Evolutionary conservation across 2,329 filamentous ascomycete genomes (phyloP), one percentile per base, ranked within the genome.

Genomic region (Colletotrichum neosansevieriae): DNA sequence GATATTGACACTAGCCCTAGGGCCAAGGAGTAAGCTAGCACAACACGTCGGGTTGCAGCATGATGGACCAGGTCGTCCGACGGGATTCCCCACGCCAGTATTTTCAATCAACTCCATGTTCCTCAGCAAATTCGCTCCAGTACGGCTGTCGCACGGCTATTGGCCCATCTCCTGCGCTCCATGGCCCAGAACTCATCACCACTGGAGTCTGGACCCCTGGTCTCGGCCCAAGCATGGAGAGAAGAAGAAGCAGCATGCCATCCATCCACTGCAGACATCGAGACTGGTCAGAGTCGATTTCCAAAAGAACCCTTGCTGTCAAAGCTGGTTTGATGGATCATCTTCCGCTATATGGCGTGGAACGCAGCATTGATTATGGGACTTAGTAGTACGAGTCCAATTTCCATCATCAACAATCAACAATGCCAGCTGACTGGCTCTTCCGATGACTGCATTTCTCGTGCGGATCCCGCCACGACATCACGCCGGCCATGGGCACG

Each of bases 21-120:
- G 58, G 36, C 45, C 4, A 21, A 21, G 21, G 3, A 2, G 21
- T 51, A 51, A 29, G 24, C 29, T 53, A 42, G 47, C 36, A 61
- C n/a, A 51, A 38, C 57, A n/a, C n/a, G n/a, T n/a, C n/a, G 49
- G 42, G 19, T 59, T 49, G 54, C 54, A 40, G 54, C 54, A 40
- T 29, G 51, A 32, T 19, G 19, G 32, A 54, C 17, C n/a, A 21
- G 19, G 57, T 21, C 24, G 17, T 15, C 49, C 21, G 38, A 21
- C 21, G 21, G 21, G 21, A 21, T 21, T 21, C 21, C 21, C 21
- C 21, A 21, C 4, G 4, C 21, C 21, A 21, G 21, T 21, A 34
- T 59, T 29, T 50, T 29, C 17, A 6, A 15, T 49, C 19, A n/a
- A 49, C 29, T 44, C 36, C 38, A 29, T 19, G 47, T 53, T 21